A percentile compares a stretch with the other conserved stretches of the same genome.
These are phyloP conservation scores for Rhytidiadelphus loreus DNA, from an alignment of 225 moss, liverwort and hornwort species.

Conservation along the genomic window DNA sequence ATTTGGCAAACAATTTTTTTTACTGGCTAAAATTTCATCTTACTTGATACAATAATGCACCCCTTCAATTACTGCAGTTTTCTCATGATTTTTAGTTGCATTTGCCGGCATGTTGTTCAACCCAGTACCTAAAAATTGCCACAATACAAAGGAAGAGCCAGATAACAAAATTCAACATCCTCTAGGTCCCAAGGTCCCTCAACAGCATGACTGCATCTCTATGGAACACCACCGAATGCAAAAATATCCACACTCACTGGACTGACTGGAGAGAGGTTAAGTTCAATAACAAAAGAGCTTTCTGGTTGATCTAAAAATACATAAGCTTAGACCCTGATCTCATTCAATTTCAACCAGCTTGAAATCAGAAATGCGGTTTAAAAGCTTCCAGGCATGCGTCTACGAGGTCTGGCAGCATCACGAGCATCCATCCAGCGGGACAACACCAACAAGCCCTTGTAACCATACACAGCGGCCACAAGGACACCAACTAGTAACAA, in stretches of 20 bases:
- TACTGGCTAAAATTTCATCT: background rate
- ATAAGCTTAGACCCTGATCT: background rate
- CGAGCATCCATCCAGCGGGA: slow-evolving; percentile 50
- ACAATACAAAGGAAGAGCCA: background rate
- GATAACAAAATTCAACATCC: background rate
- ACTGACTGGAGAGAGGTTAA: background rate
- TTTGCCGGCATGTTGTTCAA: background rate
- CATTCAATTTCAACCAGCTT: background rate
- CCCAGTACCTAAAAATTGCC: background rate
- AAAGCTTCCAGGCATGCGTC: slow-evolving; percentile 33
- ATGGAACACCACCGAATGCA: background rate
- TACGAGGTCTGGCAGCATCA: slow-evolving; percentile 39
- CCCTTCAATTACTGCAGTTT: background rate
- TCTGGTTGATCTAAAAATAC: background rate
- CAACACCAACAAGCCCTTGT: slow-evolving; percentile 36
- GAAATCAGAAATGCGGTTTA: background rate
- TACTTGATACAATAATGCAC: background rate
- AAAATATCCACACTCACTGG: background rate
- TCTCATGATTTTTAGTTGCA: background rate
- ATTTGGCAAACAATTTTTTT: background rate
- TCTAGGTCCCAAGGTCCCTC: background rate
- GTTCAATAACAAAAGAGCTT: background rate
- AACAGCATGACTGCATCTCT: background rate
- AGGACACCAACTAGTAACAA: background rate
- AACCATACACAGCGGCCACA: slow-evolving; percentile 20